Evolutionary conservation across 2,329 filamentous ascomycete genomes (phyloP).

Genomic region (Ophiostoma sp.): DNA sequence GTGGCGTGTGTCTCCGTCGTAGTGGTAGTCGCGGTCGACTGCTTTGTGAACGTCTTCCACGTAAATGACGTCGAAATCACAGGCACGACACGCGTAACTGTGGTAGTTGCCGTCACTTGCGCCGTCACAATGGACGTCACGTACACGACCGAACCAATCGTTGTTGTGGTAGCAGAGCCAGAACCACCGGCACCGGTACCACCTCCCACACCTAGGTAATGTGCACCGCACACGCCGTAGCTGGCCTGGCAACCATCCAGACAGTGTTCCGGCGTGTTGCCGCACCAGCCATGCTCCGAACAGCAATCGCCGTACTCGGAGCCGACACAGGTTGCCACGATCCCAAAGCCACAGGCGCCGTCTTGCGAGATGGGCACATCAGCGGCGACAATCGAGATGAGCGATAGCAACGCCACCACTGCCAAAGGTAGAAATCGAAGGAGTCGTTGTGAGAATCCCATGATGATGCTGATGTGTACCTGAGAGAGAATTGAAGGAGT

Average conservation of each 20-base stretch:
- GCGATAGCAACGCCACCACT: constrained; percentile 30
- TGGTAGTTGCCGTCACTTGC: constrained; percentile 11
- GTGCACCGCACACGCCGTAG: constrained; percentile 24
- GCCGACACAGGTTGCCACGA: constrained; percentile 22
- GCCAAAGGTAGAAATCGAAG: background rate
- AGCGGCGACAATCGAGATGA: background rate
- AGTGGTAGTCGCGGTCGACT: background rate
- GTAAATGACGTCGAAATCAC: constrained; percentile 19
- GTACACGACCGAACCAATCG: constrained; percentile 9
- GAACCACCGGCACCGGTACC: background rate
- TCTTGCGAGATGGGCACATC: constrained; percentile 20
- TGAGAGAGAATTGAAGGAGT: background rate
- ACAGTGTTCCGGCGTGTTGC: constrained; percentile 26
- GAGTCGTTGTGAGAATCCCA: background rate
- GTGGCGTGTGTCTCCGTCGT: background rate
- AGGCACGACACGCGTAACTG: constrained; percentile 18
- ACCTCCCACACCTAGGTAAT: background rate
- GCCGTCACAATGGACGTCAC: constrained; percentile 15
- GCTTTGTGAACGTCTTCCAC: constrained; percentile 24
- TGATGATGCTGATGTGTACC: background rate
- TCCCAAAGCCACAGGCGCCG: constrained; percentile 19
- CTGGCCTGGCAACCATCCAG: constrained; percentile 25
- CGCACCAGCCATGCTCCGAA: constrained; percentile 27
- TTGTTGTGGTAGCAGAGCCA: background rate
- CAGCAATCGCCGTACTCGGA: constrained; percentile 28